Base-by-base conservation (phyloP, 352 stramenopile species). In the Phytophthora citrophthora region DNA sequence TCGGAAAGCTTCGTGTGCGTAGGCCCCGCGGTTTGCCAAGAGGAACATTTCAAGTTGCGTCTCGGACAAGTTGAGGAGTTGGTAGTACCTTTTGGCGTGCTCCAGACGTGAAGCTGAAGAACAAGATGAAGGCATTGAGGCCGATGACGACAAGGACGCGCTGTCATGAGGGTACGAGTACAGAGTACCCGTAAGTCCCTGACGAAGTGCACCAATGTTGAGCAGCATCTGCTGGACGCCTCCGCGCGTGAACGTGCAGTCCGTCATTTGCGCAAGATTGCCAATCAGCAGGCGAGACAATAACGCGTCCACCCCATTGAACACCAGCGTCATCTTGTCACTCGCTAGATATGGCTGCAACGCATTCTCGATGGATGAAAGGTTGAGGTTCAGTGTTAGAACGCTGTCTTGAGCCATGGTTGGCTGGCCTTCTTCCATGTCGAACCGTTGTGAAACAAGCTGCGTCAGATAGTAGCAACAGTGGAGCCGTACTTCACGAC, bases 381-480 rank as follows among this genome's bases (percentile, higher is more conserved):
- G 40, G 39, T 91, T 91, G 63, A 91, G 80, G 51, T 92, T 92
- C 29, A 93, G 74, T 9, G 70, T 86, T 12, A 92, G 63, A 8
- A 93, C 85, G 49, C 66, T 82, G 48, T 93, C 84, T 13, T 93
- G 84, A 32, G 86, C 83, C 79, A 91, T 88, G 2, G 70, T 85
- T 9, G 78, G 45, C 16, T 79, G 66, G n/a, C 74, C 76, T 49
- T 92, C 81, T 20, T 64, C 62, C 41, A 79, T 54, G 26, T 92
- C 81, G 44, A 84, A 91, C 5, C 79, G 80, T 46, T 89, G 80
- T 2, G 77, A 88, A 5, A 79, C 65, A 43, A 93, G 72, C 44
- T 93, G 84, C n/a, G 79, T 92, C 50, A 93, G 69, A 36, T 86
- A 93, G 49, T 80, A 93, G 54, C 88, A 90, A 53, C 81, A 90